Percentiles rank a stretch among this genome's conserved stretches.
These are phyloP conservation scores for Tolypocladium pustulatum DNA, from an alignment of 2,329 filamentous ascomycete species.

Conservation along the genomic window DNA sequence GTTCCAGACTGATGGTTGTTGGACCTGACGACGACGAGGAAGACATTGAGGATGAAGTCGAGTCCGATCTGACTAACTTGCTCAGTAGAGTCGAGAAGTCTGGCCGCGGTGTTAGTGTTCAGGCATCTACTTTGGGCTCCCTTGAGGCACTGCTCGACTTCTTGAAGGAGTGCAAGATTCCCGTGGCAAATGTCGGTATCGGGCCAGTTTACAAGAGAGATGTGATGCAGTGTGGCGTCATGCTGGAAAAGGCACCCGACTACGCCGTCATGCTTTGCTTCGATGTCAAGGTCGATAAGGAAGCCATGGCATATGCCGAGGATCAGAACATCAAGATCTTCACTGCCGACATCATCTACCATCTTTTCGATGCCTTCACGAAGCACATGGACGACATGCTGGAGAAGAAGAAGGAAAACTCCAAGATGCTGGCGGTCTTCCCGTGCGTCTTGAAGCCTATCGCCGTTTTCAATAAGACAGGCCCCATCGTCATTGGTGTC, in stretches of 20 bases:
- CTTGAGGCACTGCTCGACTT: conserved; percentile 95
- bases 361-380: conserved; percentile 93
- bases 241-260: conserved; percentile 92
- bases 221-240: conserved; percentile 88
- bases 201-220: conserved; percentile 97
- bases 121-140: conserved; percentile 94
- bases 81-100: conserved; percentile 87
- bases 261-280: conserved; percentile 99
- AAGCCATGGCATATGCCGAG: conserved; percentile 81
- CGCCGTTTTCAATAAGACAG: conserved; percentile 96
- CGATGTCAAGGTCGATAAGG: conserved; percentile 98
- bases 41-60: conserved; percentile 92
- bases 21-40: conserved; percentile 94
- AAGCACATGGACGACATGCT: conserved; percentile 82
- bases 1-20: conserved; percentile 87
- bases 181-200: conserved; percentile 93
- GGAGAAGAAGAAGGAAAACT: conserved; percentile 92
- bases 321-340: conserved; percentile 96
- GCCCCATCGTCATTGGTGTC: conserved; percentile 88
- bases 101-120: conserved; percentile 89
- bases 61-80: conserved; percentile 83
- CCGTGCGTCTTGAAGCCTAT: conserved; percentile 85
- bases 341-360: conserved; percentile 97
- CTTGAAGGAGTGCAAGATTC: conserved; percentile 91
- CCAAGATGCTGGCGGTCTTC: conserved; percentile 92